A percentile compares a stretch with the other conserved stretches of the same genome.
Conservation (phyloP, 352 stramenopile species). For the Phytophthora quininea region DNA sequence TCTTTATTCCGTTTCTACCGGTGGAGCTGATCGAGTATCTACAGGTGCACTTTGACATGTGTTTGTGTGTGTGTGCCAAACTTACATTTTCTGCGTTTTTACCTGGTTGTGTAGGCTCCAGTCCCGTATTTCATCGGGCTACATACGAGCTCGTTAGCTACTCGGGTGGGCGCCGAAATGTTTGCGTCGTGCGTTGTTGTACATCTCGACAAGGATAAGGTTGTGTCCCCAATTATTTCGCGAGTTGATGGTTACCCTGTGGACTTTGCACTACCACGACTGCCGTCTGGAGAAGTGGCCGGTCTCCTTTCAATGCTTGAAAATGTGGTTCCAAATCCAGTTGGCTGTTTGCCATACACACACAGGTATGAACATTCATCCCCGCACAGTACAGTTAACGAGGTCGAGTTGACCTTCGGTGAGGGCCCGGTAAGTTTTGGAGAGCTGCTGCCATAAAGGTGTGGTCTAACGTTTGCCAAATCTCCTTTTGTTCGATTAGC, state of each 20-base stretch:
- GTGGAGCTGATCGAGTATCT: constrained; percentile 86
- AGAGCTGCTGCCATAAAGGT: not conserved
- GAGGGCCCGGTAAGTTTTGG: constrained; percentile 56
- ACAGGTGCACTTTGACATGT: constrained; percentile 39
- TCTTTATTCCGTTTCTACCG: constrained; percentile 87
- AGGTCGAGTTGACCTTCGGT: constrained; percentile 76
- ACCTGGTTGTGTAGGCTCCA: constrained; percentile 52
- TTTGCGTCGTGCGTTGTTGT: constrained; percentile 85
- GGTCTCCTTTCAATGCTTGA: constrained; percentile 40
- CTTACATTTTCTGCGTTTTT: constrained; percentile 1
- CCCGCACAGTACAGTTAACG: constrained; percentile 29
- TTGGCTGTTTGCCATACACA: constrained; percentile 16
- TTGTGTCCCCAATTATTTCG: constrained; percentile 74
- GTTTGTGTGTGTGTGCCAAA: constrained; percentile 1
- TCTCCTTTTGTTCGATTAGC: constrained; percentile 27
- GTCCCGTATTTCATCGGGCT: constrained; percentile 87
- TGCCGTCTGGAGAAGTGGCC: constrained; percentile 57
- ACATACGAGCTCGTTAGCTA: constrained; percentile 83
- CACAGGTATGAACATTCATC: not conserved
- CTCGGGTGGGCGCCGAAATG: constrained; percentile 68
- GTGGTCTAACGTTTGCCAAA: not conserved
- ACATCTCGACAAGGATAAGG: constrained; percentile 86
- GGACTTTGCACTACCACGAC: constrained; percentile 56
- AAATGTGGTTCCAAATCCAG: constrained; percentile 48
- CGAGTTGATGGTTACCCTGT: constrained; percentile 53